Conservation (phyloP, 75 land plant genomes). For the Sequoiadendron giganteum region DNA sequence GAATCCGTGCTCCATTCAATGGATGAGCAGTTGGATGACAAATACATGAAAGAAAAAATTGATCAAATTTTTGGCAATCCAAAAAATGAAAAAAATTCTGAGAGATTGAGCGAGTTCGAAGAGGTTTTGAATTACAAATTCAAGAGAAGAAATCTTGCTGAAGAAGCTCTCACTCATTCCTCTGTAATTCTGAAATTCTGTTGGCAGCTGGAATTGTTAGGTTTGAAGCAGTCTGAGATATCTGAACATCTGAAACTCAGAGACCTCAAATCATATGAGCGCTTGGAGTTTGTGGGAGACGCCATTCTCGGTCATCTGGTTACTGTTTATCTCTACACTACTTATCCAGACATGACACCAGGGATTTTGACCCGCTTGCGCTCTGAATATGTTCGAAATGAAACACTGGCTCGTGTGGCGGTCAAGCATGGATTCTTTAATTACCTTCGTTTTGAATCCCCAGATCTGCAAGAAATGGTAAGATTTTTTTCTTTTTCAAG, state of each 20-base stretch:
- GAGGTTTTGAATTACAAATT: constrained; percentile 39
- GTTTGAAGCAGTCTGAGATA: not conserved
- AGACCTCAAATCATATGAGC: constrained; percentile 17
- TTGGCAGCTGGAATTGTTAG: not conserved
- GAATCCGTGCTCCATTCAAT: no score
- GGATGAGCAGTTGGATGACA: no score
- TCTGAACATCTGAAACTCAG: not conserved
- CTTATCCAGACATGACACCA: constrained; percentile 31
- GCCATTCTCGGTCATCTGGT: constrained; percentile 38
- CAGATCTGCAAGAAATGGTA: constrained; percentile 33
- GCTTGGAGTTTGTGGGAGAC: constrained; percentile 62
- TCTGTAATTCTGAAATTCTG: not conserved
- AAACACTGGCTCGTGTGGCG: constrained; percentile 57
- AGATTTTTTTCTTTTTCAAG: not conserved
- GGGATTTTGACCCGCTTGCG: constrained; percentile 44
- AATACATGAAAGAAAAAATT: no score
- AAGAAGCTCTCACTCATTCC: constrained; percentile 47
- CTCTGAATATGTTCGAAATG: constrained; percentile 44
- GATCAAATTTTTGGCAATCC: no score
- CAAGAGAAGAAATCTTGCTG: constrained; percentile 24
- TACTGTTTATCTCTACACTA: constrained; percentile 23
- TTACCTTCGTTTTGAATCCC: constrained; percentile 27
- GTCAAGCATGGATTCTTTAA: constrained; percentile 31
- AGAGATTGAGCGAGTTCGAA: constrained; percentile 18
- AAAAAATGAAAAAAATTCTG: not conserved